Percentiles rank a stretch among this genome's conserved stretches.
phyloP scores from a whole-genome alignment of 192 early-diverging fungal species.

The Mortierella hygrophila region DNA sequence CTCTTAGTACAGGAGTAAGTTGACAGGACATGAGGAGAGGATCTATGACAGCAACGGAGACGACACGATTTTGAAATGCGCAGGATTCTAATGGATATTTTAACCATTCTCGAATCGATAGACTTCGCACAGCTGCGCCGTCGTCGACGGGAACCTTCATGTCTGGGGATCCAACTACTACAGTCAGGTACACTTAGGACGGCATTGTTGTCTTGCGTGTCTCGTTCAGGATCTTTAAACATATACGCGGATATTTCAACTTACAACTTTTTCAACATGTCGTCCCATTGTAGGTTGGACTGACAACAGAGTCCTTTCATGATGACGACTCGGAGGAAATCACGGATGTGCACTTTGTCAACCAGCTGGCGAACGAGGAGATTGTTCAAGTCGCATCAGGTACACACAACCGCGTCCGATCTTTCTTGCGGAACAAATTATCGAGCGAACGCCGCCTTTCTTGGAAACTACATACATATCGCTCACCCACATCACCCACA shows the following conservation, averaged over 20 bases:
- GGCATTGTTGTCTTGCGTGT: not conserved
- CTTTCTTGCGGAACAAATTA: conserved; percentile 8
- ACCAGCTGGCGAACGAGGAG: conserved; percentile 47
- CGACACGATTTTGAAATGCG: not conserved
- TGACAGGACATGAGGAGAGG: not conserved
- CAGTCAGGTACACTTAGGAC: conserved; percentile 23
- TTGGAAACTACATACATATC: not conserved
- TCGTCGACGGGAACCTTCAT: conserved; percentile 49
- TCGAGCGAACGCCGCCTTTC: too few species aligned
- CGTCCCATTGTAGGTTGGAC: conserved; percentile 17
- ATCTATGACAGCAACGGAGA: not conserved
- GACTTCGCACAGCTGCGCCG: conserved; percentile 47
- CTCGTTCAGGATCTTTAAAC: not conserved
- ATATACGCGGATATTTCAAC: not conserved
- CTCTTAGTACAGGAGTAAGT: conserved; percentile 49
- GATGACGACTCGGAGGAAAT: conserved; percentile 54
- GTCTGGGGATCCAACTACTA: conserved; percentile 56
- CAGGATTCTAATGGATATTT: not conserved
- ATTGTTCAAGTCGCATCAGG: conserved; percentile 53
- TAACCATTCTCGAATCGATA: not conserved
- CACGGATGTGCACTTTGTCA: conserved; percentile 50
- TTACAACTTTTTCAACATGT: not conserved
- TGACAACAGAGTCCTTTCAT: conserved; percentile 54
- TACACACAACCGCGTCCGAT: not conserved
- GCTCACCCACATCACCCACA: not conserved